Conservation (phyloP, 768 basidiomycete genomes). For the Lepiota venenata region DNA sequence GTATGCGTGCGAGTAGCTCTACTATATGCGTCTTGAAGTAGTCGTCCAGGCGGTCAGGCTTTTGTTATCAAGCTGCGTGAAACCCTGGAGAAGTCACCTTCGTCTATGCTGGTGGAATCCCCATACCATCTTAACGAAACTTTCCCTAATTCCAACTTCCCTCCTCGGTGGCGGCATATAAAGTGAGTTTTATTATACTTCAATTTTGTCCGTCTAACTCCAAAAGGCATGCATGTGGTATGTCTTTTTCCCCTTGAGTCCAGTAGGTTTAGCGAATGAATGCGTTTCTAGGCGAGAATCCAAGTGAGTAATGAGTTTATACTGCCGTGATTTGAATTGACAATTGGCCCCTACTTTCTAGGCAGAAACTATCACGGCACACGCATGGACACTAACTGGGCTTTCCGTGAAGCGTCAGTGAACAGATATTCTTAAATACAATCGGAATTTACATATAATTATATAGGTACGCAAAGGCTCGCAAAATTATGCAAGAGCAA, state of each 20-base stretch:
- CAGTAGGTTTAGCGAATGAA: not conserved
- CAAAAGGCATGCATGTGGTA: slow-evolving; percentile 56
- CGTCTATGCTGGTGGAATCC: slow-evolving; percentile 74
- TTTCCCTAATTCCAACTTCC: slow-evolving; percentile 37
- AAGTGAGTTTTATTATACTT: slow-evolving; percentile 41
- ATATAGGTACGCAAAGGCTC: slow-evolving; percentile 57
- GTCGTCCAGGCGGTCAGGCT: slow-evolving; percentile 59
- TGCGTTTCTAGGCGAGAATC: slow-evolving; percentile 46
- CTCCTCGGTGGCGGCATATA: slow-evolving; percentile 72
- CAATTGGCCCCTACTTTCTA: slow-evolving; percentile 11
- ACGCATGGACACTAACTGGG: slow-evolving; percentile 71
- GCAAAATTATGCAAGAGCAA: slow-evolving; percentile 61
- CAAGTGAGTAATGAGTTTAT: slow-evolving; percentile 33
- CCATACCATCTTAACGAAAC: slow-evolving; percentile 59
- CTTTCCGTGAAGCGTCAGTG: slow-evolving; percentile 60
- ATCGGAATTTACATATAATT: not conserved
- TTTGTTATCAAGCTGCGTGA: slow-evolving; percentile 77
- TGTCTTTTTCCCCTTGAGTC: slow-evolving; percentile 16
- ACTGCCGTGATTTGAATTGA: not conserved
- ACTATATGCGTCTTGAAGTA: not conserved
- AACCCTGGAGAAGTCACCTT: slow-evolving; percentile 66
- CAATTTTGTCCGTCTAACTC: not conserved
- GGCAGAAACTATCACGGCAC: slow-evolving; percentile 39
- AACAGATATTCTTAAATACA: not conserved
- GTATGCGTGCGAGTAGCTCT: slow-evolving; percentile 24